Base-by-base conservation (phyloP, 2,329 filamentous ascomycete genomes). In the Capronia epimyces region DNA sequence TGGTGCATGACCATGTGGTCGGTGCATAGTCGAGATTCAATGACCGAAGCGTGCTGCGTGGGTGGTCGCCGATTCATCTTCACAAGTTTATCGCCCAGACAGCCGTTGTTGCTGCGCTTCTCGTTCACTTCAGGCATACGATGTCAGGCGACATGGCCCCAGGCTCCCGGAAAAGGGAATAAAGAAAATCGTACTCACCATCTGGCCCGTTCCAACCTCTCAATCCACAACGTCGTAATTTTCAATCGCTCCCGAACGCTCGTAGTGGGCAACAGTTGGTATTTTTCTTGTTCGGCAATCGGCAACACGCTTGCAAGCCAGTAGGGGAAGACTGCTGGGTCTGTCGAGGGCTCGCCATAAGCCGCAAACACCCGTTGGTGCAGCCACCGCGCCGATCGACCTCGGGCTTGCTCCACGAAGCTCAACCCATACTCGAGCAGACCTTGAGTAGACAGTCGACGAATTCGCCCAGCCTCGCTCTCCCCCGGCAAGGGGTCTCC, bases 231-330 rank as follows among this genome's bases (percentile, higher is more conserved):
- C 44, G 84, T 87, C 54, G 87, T 88, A 43, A 95, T 84, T 71
- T 95, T 94, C 49, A 95, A 69, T 50, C 90, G 75, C 63, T 89
- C 82, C 53, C 90, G 76, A 3, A 95, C 88, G 59, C 86, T 91
- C 2, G 76, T 83, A 3, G 84, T 86, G 10, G 75, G 75, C 12
- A 96, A 70, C 16, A 96, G 71, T 10, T 78, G 75, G 60, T 95
- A 94, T 65, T 91, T 94, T 62, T 93, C 85, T 22, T 81, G 72
- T 21, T 93, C 86, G 12, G 79, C 77, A 31, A 93, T 82, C 0
- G 89, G 89, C 10, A 95, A 69, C 16, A 93, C 82, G 63, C 82
- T 87, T 8, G 86, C 89, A 59, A 95, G 85, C 90, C 90, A 96
- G 77, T 89, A 95, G 0, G 89, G 87, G 59, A 95, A 93, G 1